A percentile compares a stretch with the other conserved stretches of the same genome.
Conservation (phyloP, 352 stramenopile species). For the Peronospora farinosa region DNA sequence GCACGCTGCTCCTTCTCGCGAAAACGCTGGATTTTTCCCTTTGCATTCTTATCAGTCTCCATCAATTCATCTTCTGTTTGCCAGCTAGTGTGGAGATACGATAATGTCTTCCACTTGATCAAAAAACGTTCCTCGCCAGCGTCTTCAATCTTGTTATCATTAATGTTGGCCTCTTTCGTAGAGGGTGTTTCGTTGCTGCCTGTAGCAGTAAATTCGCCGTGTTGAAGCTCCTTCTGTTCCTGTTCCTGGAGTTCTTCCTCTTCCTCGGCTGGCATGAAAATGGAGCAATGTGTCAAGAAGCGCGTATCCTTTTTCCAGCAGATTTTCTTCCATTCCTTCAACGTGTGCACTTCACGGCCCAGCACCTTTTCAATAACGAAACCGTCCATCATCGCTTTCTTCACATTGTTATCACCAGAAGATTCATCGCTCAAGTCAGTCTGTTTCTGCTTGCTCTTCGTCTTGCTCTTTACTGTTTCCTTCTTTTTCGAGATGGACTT, state of each 20-base stretch:
- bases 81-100: constrained; percentile 88
- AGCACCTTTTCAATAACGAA: constrained; percentile 85
- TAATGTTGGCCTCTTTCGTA: constrained; percentile 7
- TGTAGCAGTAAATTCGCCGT: constrained; percentile 2
- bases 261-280: constrained; percentile 65
- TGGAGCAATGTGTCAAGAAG: constrained; percentile 74
- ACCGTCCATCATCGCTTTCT: constrained; percentile 43
- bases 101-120: constrained; percentile 88
- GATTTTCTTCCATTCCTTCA: constrained; percentile 74
- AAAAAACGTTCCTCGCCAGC: constrained; percentile 78
- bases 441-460: constrained; percentile 24
- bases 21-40: constrained; percentile 84
- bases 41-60: constrained; percentile 79
- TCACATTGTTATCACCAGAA: constrained; percentile 22
- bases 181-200: neutral
- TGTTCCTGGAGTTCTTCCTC: constrained; percentile 19
- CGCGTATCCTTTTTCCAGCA: constrained; percentile 67
- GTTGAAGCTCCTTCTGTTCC: constrained; percentile 6
- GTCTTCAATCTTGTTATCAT: constrained; percentile 28
- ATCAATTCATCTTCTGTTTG: constrained; percentile 80
- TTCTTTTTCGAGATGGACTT: constrained; percentile 22
- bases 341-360: constrained; percentile 66
- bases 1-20: constrained; percentile 62
- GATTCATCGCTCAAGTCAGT: constrained; percentile 28
- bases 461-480: constrained; percentile 16